Conservation (phyloP, 192 early-diverging fungal genomes). For the Podila epigama region DNA sequence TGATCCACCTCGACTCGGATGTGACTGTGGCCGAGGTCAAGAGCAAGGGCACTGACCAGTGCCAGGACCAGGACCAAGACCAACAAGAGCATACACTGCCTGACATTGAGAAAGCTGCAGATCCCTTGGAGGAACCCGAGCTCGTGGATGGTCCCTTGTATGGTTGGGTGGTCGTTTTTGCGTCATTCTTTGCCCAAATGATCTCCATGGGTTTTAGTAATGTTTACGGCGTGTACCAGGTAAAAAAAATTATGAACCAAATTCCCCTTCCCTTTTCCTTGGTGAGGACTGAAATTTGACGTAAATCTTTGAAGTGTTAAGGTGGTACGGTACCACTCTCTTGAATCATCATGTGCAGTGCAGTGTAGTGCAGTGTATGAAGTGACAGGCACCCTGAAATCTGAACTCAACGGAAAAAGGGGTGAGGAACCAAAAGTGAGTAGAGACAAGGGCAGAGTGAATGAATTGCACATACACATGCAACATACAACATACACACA, state of each 20-base stretch:
- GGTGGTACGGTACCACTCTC: no score
- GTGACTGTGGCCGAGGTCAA: constrained; percentile 12
- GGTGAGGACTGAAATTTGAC: no score
- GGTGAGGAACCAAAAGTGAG: no score
- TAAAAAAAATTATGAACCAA: neutral
- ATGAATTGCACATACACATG: no score
- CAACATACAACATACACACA: no score
- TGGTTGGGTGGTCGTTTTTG: constrained; percentile 50
- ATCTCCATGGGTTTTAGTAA: constrained; percentile 22
- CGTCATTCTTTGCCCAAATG: constrained; percentile 39
- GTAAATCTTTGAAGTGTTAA: no score
- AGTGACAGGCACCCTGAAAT: no score
- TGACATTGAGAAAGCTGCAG: neutral
- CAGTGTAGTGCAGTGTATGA: no score
- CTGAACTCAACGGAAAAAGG: no score
- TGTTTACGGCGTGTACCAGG: constrained; percentile 36
- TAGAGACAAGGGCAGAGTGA: no score
- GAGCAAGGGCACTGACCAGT: neutral
- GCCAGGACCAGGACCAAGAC: constrained; percentile 6
- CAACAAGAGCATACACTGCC: constrained; percentile 1
- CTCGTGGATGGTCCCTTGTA: constrained; percentile 37
- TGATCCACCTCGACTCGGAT: constrained; percentile 25
- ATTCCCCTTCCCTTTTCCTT: neutral
- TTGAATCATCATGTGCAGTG: no score
- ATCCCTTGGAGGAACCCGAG: neutral